Base-by-base conservation (phyloP, 2,329 filamentous ascomycete species). In the Penicillium sp. region DNA sequence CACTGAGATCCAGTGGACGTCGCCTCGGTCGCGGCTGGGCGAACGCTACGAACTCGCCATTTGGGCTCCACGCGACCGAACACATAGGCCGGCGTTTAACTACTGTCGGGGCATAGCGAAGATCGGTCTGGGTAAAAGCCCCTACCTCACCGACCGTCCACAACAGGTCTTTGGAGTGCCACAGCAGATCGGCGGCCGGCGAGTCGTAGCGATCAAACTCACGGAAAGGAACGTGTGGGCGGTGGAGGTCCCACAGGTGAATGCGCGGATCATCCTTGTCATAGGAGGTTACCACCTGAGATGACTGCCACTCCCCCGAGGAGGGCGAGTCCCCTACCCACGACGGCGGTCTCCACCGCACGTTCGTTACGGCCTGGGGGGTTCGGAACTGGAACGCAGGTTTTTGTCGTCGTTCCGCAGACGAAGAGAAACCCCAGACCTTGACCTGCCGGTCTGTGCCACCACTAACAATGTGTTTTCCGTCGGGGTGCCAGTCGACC, bases 401-500 rank as follows among this genome's bases (percentile, higher is more conserved):
- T 64, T 84, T 84, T 62, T 81, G 79, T 52, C 79, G 76, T 55
- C 80, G 74, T 47, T 77, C 76, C 47, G 78, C 74, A n/a, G 68
- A 71, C 2, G 73, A 69, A 3, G 79, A 80, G 49, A 84, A 80
- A 63, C 85, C 81, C 81, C 82, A 86, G 25, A 85, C 76, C 62
- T 81, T 81, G 54, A 85, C 77, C 27, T 79, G 79, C 50, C 78
- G 80, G 63, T 86, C 82, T 20, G 78, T 74, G 45, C 82, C 77
- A n/a, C 80, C 81, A 57, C 81, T 84, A 46, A 81, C 75, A 8
- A 86, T 70, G 63, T 85, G 81, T 60, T 79, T 83, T 6, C 82
- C 82, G 58, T 85, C 81, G 1, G 82, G 82, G 61, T 86, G 82
- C 81, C 82, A 86, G 63, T 86, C 82, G 31, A 86, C 77, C 5